Evolutionary conservation across 2,329 filamentous ascomycete species (phyloP).

Genomic region (Microsporum audouinii): DNA sequence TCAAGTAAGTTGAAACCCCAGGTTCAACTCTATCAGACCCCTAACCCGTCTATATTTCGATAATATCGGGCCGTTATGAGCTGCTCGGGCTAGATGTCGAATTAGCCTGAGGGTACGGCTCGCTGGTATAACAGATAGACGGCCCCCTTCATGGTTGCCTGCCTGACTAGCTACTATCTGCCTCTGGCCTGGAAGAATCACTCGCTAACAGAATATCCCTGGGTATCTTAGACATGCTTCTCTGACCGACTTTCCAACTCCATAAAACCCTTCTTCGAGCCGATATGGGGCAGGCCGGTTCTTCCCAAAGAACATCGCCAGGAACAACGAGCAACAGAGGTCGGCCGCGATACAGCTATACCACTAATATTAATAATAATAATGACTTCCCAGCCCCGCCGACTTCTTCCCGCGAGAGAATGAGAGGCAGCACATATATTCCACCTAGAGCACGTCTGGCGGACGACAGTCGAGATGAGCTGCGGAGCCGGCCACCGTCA

Average conservation of each 20-base stretch:
- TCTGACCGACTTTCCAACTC: neutral
- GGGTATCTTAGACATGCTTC: neutral
- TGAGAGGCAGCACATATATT: neutral
- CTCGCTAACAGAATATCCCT: neutral
- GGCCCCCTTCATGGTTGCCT: neutral
- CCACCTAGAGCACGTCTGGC: neutral
- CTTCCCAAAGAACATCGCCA: conserved; percentile 6
- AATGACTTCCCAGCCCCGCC: neutral
- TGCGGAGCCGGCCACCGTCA: neutral
- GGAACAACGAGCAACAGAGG: neutral
- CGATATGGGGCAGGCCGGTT: conserved; percentile 11
- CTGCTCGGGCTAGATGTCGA: neutral
- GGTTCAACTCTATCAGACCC: neutral
- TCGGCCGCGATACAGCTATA: neutral
- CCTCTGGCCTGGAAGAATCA: neutral
- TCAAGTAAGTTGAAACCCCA: neutral
- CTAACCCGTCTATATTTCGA: neutral
- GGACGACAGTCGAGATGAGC: neutral
- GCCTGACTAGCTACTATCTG: neutral
- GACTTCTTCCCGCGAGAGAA: neutral
- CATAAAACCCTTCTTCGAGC: neutral
- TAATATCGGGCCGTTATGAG: neutral
- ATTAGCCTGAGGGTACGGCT: neutral
- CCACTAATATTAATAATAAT: neutral
- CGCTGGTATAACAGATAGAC: neutral